phyloP scores from a whole-genome alignment of 495 filamentous ascomycete species.

The Hypoxylon rickii region DNA sequence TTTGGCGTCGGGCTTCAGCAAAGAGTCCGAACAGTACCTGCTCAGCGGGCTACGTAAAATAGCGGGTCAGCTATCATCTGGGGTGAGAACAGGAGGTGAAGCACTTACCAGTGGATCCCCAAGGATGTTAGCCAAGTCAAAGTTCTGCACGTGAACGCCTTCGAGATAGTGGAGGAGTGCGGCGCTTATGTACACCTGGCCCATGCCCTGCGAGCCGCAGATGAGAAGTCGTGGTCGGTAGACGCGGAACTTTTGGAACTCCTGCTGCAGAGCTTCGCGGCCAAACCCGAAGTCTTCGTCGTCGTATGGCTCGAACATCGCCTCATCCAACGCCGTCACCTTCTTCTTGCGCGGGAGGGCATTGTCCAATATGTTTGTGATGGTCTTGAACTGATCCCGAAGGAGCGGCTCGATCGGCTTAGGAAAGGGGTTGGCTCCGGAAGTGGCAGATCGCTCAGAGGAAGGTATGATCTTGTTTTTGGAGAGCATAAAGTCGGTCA shows the following conservation, averaged over 20 bases:
- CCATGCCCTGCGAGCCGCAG: conserved; percentile 81
- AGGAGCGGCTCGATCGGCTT: conserved; percentile 81
- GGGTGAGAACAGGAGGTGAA: too few relatives aligned
- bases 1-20: conserved; percentile 87
- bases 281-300: conserved; percentile 77
- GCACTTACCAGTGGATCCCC: conserved; percentile 57
- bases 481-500: conserved; percentile 95
- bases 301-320: conserved; percentile 85
- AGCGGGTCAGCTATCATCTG: conserved; percentile 30
- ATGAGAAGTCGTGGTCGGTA: conserved; percentile 88
- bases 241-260: conserved; percentile 86
- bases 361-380: conserved; percentile 69
- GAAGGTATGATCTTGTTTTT: conserved; percentile 95
- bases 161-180: conserved; percentile 89
- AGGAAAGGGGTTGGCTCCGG: conserved; percentile 77
- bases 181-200: conserved; percentile 87
- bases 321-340: conserved; percentile 88
- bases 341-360: conserved; percentile 83
- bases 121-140: conserved; percentile 84
- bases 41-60: conserved; percentile 66
- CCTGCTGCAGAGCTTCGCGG: conserved; percentile 82
- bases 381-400: conserved; percentile 66
- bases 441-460: conserved; percentile 83
- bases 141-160: conserved; percentile 90
- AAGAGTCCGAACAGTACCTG: conserved; percentile 88